Percentiles rank a stretch among this genome's conserved stretches.
phyloP scores from a whole-genome alignment of 2,329 filamentous ascomycete genomes.

The Xylaria sp. region DNA sequence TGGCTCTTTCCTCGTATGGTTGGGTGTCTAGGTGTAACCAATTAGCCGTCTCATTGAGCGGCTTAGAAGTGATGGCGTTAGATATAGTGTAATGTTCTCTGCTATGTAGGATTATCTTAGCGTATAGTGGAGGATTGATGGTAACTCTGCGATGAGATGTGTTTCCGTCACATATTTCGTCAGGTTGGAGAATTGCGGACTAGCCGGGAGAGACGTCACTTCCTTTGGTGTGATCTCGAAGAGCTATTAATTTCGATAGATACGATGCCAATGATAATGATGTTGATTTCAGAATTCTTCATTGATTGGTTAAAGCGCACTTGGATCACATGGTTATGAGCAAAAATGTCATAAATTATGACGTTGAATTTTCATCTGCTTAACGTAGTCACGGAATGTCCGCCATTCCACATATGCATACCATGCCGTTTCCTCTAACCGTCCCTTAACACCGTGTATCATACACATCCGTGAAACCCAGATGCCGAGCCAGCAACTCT shows the following conservation, averaged over 20 bases:
- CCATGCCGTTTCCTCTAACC: conserved; percentile 24
- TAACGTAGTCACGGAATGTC: conserved; percentile 16
- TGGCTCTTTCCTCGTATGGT: too few relatives aligned
- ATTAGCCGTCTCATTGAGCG: not conserved
- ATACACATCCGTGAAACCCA: conserved; percentile 16
- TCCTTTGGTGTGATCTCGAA: not conserved
- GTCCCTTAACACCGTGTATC: conserved; percentile 4
- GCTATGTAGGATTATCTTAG: not conserved
- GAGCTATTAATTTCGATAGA: not conserved
- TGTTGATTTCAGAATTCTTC: not conserved
- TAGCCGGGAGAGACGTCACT: not conserved
- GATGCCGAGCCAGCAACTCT: conserved; percentile 15
- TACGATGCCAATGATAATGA: not conserved
- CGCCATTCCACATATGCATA: conserved; percentile 15
- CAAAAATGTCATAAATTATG: not conserved
- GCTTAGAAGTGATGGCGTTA: not conserved
- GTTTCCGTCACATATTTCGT: not conserved
- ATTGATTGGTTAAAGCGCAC: not conserved
- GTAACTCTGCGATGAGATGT: not conserved
- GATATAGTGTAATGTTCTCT: not conserved
- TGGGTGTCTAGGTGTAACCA: too few relatives aligned
- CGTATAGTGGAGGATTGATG: not conserved
- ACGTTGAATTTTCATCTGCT: conserved; percentile 25
- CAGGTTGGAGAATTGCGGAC: not conserved
- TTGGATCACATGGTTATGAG: not conserved